Percentiles rank a stretch among this genome's conserved stretches.
Conservation (phyloP, 805 yeast genomes). For the Myxozyma mucilagina region DNA sequence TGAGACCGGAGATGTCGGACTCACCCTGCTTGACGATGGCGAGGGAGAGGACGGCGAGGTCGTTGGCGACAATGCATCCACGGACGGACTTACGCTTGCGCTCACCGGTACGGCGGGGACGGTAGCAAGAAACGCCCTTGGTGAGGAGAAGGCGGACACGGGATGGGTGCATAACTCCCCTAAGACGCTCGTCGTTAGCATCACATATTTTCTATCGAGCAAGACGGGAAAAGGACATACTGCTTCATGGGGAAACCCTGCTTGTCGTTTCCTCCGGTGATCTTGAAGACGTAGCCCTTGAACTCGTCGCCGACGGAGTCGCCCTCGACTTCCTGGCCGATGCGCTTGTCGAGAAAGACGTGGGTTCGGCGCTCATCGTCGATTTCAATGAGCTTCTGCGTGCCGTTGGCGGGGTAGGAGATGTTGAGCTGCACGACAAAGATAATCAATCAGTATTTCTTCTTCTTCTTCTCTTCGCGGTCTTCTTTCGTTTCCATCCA, state of each 20-base stretch:
- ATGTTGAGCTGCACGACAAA: constrained; percentile 74
- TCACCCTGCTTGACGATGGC: constrained; percentile 98
- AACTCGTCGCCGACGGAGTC: constrained; percentile 97
- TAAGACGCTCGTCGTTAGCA: too few species aligned
- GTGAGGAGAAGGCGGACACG: constrained; percentile 95
- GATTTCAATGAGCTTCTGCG: constrained; percentile 95
- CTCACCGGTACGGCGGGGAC: constrained; percentile 99
- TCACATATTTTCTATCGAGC: too few species aligned
- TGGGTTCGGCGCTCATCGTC: constrained; percentile 99
- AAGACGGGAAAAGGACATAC: too few species aligned
- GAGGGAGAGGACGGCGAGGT: constrained; percentile 92
- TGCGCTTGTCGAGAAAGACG: constrained; percentile 98
- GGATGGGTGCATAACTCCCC: constrained; percentile 98
- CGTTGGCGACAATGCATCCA: constrained; percentile 98
- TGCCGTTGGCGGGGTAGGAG: constrained; percentile 99
- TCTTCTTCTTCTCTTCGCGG: background rate
- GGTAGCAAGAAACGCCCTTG: constrained; percentile 97
- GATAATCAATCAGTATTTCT: background rate
- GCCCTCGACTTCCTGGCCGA: constrained; percentile 99
- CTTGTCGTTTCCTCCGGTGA: constrained; percentile 99
- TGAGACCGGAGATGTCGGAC: constrained; percentile 89
- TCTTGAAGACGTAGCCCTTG: constrained; percentile 98
- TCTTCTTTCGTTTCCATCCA: background rate
- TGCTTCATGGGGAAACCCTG: constrained; percentile 99
- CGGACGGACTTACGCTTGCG: constrained; percentile 99